Percentiles rank a stretch among this genome's conserved stretches.
Conservation (phyloP, 768 basidiomycete genomes). For the Dioszegia hungarica region DNA sequence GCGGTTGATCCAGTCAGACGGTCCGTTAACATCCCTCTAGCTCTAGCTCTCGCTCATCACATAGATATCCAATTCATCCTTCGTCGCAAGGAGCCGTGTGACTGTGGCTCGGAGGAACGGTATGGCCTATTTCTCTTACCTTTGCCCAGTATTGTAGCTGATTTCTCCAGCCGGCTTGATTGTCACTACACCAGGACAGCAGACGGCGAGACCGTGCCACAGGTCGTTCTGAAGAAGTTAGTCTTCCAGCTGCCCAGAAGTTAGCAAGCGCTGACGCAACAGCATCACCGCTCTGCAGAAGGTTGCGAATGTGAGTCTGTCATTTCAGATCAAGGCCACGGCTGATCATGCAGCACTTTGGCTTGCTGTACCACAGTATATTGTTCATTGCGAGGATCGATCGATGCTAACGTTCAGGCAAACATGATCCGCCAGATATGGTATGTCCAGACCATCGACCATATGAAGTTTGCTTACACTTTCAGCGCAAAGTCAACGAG, state of each 20-base stretch:
- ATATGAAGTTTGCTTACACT: neutral
- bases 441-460: constrained; percentile 6
- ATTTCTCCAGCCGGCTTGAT: constrained; percentile 56
- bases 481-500: constrained; percentile 27
- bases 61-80: constrained; percentile 66
- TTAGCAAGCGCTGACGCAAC: neutral
- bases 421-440: constrained; percentile 64
- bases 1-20: constrained; percentile 59
- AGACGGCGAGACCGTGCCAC: constrained; percentile 48
- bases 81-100: constrained; percentile 65
- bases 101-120: constrained; percentile 63
- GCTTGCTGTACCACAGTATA: constrained; percentile 73
- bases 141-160: no score
- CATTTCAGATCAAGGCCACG: neutral
- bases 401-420: constrained; percentile 53
- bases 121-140: constrained; percentile 50
- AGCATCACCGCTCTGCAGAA: constrained; percentile 35
- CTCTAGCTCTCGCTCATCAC: no score
- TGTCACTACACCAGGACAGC: constrained; percentile 56
- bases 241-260: neutral
- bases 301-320: constrained; percentile 33
- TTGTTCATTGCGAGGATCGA: neutral
- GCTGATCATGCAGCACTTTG: constrained; percentile 60
- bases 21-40: constrained; percentile 19
- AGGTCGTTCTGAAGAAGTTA: constrained; percentile 60